phyloP scores from a whole-genome alignment of 371 early-diverging fungal species.

The Lichtheimia ornata region DNA sequence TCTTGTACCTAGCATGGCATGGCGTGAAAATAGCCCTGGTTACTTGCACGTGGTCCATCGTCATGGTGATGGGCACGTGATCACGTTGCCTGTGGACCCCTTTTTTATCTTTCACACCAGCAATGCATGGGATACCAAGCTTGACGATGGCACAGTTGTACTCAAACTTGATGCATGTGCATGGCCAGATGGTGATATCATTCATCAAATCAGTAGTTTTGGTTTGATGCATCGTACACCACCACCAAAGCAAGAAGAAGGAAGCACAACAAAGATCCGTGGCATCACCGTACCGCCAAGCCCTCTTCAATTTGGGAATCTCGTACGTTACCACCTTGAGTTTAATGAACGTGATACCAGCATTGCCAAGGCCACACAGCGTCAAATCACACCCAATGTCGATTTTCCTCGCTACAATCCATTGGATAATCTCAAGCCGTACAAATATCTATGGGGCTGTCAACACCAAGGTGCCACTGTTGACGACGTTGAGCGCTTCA shows the following conservation, averaged over 20 bases:
- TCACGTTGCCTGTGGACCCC: conserved; percentile 44
- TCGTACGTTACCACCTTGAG: conserved; percentile 23
- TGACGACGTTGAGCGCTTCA: conserved; percentile 16
- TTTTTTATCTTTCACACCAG: conserved; percentile 57
- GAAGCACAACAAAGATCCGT: conserved; percentile 10
- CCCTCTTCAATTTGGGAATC: conserved; percentile 24
- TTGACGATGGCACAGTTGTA: conserved; percentile 28
- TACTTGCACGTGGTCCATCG: conserved; percentile 55
- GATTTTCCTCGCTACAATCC: conserved; percentile 48
- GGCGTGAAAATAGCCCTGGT: conserved; percentile 34
- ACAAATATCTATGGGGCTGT: conserved; percentile 55
- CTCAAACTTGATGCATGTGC: conserved; percentile 31
- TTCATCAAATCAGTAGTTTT: conserved; percentile 13
- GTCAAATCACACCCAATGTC: conserved; percentile 31
- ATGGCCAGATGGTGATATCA: conserved; percentile 30
- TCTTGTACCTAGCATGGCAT: conserved; percentile 36
- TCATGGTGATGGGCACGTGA: conserved; percentile 34
- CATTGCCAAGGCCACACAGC: conserved; percentile 17
- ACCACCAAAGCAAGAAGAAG: background rate
- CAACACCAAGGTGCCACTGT: conserved; percentile 18
- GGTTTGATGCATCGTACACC: conserved; percentile 21
- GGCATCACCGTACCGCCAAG: conserved; percentile 9
- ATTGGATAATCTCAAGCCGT: conserved; percentile 13
- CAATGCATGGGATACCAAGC: conserved; percentile 50
- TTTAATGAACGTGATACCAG: conserved; percentile 5